Evolutionary conservation across 768 basidiomycete species (phyloP).

Genomic region (Rubroboletus satanas): DNA sequence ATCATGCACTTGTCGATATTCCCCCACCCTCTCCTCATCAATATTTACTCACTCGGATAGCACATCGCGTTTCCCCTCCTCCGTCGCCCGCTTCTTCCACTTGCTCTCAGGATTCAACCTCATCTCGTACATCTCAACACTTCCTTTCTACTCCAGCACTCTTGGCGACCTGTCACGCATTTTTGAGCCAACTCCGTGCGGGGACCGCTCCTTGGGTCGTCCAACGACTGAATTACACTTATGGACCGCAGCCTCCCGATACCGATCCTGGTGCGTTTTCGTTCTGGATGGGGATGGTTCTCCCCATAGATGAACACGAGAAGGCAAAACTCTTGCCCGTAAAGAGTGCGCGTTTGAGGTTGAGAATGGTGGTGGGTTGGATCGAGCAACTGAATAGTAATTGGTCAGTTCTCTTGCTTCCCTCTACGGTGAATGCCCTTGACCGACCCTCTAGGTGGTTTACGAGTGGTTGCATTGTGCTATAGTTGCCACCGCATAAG

Average conservation of each 20-base stretch:
- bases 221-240: slow-evolving; percentile 75
- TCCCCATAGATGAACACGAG: slow-evolving; percentile 89
- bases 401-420: slow-evolving; percentile 39
- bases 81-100: background rate
- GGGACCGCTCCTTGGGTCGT: slow-evolving; percentile 93
- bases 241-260: slow-evolving; percentile 66
- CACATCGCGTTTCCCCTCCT: slow-evolving; percentile 9
- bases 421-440: slow-evolving; percentile 17
- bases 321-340: slow-evolving; percentile 85
- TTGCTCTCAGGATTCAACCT: slow-evolving; percentile 2
- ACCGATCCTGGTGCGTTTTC: slow-evolving; percentile 65
- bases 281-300: slow-evolving; percentile 87
- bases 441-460: slow-evolving; percentile 59
- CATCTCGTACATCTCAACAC: background rate
- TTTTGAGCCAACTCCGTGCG: slow-evolving; percentile 55
- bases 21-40: slow-evolving; percentile 13
- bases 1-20: background rate
- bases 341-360: slow-evolving; percentile 67
- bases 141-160: slow-evolving; percentile 28
- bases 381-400: slow-evolving; percentile 71
- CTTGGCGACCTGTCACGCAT: slow-evolving; percentile 55
- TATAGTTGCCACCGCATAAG: slow-evolving; percentile 23
- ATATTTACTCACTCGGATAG: slow-evolving; percentile 13
- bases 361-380: slow-evolving; percentile 90
- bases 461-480: slow-evolving; percentile 62